These are phyloP conservation scores for Jamesozyma jinghongensis DNA, from an alignment of 805 yeast species.

Conservation along the genomic window DNA sequence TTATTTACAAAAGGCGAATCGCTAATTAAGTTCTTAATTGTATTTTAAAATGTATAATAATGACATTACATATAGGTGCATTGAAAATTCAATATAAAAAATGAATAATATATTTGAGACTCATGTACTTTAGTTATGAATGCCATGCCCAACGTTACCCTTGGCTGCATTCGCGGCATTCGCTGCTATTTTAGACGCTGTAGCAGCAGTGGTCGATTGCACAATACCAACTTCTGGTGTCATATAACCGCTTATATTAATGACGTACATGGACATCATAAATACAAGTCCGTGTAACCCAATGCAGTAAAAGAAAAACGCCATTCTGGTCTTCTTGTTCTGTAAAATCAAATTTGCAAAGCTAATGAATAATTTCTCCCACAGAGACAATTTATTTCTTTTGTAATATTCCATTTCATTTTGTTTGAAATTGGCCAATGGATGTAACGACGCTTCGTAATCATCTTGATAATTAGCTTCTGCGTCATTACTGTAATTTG, in stretches of 20 bases:
- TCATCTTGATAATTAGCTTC: conserved; percentile 53
- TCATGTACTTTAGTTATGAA: background rate
- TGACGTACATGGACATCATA: conserved; percentile 48
- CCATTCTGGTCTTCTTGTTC: conserved; percentile 59
- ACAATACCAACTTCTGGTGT: conserved; percentile 36
- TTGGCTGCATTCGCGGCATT: background rate
- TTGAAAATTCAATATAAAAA: too few relatives aligned
- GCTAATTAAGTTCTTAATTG: too few relatives aligned
- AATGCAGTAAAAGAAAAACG: conserved; percentile 64
- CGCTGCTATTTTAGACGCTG: conserved; percentile 1
- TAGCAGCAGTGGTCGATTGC: conserved; percentile 10
- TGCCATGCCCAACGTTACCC: background rate
- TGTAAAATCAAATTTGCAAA: conserved; percentile 69
- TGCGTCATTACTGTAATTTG: conserved; percentile 30
- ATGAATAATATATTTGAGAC: background rate
- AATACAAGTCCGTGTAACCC: conserved; percentile 69
- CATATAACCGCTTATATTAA: conserved; percentile 37
- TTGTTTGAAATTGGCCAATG: conserved; percentile 72
- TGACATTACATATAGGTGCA: too few relatives aligned
- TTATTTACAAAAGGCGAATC: too few relatives aligned
- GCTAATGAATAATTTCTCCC: conserved; percentile 68
- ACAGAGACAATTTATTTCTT: conserved; percentile 58
- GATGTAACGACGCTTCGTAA: conserved; percentile 74
- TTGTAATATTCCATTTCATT: conserved; percentile 65
- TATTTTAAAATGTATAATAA: too few relatives aligned